Evolutionary conservation across 768 basidiomycete genomes (phyloP), one percentile per base, ranked within the genome.

Genomic region (Coprinellus micaceus): DNA sequence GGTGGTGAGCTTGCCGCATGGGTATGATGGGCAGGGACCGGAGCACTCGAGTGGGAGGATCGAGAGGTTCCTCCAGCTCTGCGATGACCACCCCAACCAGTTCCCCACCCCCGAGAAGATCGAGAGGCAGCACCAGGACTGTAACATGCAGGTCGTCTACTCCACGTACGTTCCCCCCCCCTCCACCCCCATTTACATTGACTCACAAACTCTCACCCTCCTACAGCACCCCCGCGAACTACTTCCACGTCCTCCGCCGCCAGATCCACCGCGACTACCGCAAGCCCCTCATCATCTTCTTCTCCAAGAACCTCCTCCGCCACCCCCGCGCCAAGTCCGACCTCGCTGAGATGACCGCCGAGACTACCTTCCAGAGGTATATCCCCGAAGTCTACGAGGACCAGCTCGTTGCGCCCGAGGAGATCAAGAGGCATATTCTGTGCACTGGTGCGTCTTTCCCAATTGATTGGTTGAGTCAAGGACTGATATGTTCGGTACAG

Each of bases 101-200:
- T 98, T 85, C 85, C 96, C 96, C 1, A 85, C 85, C 0, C 82
- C 82, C 1, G 85, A 95, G 72, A 97, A 96, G 78, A 73, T 95
- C 58, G 92, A 94, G 67, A 77, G 97, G 46, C 94, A 97, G 65
- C 94, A 98, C 67, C 97, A 99, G 76, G 97, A 99, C 70, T 97
- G 95, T 74, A 99, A 98, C 69, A 93, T 98, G 92, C 97, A 98
- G 74, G 89, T 99, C 62, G 93, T 96, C 26, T 98, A 98, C 74
- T 91, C 94, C 4, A 94, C 94, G 88, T 91, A 67, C 71, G 88
- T 79, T 36, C 28, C 2, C 26, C 54, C 26, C 25, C 24, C 37
- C 46, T 41, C 24, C 15, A 11, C 12, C 41, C 41, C 36, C 5
- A 12, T 17, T 19, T 10, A 0, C 44, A n/a, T 52, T 44, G 21